phyloP scores from a whole-genome alignment of 163 green algal species.

The Chloromonas sp. region DNA sequence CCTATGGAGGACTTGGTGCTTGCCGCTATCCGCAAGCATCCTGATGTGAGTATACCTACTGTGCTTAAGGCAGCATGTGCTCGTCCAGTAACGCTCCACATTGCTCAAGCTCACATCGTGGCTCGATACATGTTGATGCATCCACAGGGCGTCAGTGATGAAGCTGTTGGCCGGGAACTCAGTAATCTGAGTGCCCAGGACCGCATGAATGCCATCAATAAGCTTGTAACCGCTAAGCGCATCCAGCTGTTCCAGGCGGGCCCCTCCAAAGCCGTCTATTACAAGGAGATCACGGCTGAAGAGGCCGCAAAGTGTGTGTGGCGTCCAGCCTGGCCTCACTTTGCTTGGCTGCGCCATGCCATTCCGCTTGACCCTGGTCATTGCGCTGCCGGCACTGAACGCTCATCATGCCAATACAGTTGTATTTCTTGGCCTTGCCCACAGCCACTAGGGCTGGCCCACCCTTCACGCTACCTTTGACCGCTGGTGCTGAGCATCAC shows the following conservation, averaged over 20 bases:
- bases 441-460: neutral
- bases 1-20: neutral
- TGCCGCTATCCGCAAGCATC: neutral
- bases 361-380: neutral
- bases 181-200: neutral
- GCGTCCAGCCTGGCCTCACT: neutral
- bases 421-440: neutral
- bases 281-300: constrained; percentile 41
- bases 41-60: neutral
- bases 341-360: neutral
- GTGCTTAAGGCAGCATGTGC: too few relatives aligned
- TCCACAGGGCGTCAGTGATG: neutral
- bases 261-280: constrained; percentile 22
- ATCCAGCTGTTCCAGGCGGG: constrained; percentile 21
- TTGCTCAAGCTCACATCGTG: too few relatives aligned
- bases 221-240: constrained; percentile 25
- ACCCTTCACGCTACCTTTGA: neutral
- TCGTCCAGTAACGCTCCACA: too few relatives aligned
- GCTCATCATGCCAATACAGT: neutral
- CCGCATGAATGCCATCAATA: constrained; percentile 30
- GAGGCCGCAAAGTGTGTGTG: constrained; percentile 43
- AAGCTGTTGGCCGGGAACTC: neutral
- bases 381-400: neutral
- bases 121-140: too few relatives aligned
- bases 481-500: neutral